phyloP scores from a whole-genome alignment of 768 basidiomycete genomes.

The Trametes coccinea region DNA sequence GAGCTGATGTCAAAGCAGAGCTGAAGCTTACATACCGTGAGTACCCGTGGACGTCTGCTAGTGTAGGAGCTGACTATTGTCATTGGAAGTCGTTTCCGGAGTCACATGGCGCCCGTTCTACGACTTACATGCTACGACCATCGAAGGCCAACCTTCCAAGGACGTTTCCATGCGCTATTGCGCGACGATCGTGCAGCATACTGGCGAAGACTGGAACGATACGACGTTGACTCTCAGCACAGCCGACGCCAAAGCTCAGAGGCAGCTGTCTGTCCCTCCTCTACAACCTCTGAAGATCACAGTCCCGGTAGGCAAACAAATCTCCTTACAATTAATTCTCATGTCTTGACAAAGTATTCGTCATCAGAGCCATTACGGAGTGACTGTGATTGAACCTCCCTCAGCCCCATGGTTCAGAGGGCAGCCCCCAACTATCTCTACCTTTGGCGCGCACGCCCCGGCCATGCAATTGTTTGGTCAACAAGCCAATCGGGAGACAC shows the following conservation, averaged over 20 bases:
- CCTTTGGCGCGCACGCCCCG: no score
- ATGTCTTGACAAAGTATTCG: no score
- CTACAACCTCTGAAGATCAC: constrained; percentile 1
- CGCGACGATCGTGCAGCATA: constrained; percentile 51
- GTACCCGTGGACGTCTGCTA: not conserved
- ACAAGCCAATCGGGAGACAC: no score
- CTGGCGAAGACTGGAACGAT: constrained; percentile 63
- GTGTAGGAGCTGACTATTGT: no score
- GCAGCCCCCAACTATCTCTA: no score
- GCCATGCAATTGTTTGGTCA: no score
- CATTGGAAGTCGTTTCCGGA: constrained; percentile 46
- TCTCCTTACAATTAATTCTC: no score
- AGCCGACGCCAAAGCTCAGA: constrained; percentile 40
- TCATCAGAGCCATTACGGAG: no score
- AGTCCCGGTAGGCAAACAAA: not conserved
- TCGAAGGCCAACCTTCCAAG: constrained; percentile 43
- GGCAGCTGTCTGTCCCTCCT: constrained; percentile 23
- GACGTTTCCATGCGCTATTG: constrained; percentile 54
- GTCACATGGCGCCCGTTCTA: constrained; percentile 57
- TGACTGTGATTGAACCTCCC: no score
- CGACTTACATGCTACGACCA: constrained; percentile 55
- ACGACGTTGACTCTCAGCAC: constrained; percentile 55
- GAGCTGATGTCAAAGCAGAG: constrained; percentile 28
- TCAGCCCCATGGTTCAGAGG: no score
- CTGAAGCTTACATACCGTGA: constrained; percentile 50